Base-by-base conservation (phyloP, 495 filamentous ascomycete genomes). In the Aspergillus leporis region DNA sequence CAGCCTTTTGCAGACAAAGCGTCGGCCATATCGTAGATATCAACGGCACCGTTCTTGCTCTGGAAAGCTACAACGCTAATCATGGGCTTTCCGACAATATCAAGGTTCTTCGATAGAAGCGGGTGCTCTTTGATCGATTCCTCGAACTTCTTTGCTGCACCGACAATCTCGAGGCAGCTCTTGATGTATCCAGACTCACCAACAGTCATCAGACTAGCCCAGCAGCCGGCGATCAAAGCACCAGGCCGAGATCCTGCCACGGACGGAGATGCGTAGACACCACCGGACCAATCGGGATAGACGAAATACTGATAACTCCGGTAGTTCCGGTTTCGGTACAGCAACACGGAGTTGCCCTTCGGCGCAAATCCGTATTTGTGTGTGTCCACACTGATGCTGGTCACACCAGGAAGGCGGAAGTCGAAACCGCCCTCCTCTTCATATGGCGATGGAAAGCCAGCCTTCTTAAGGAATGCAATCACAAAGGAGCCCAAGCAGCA, bases 331-430 rank as follows among this genome's bases (percentile, higher is more conserved):
- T 83, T 90, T 66, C 95, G 91, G 79, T 98, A 98, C 54, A 99
- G 84, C 18, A 97, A 75, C 9, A 92, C 93, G 28, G 87, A 91
- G 79, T 94, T 98, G 55, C 94, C 94, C 75, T 98, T 98, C 22
- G 94, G 94, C 0, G 94, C 95, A 73, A 99, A 99, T 23, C 94
- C 94, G 71, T 99, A 98, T 73, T 98, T 98, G 78, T 98, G 94
- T 30, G 94, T 99, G 70, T 99, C 94, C 68, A 93, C 96, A 64
- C 84, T 89, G 72, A 99, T 97, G 68, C 86, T 90, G 5, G 95
- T 97, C 55, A 99, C 95, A 68, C 94, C 94, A 55, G 89, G 89
- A 56, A 94, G 84, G 34, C 87, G 85, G 85, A 99, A 99, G 74
- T 99, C 95, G 69, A 97, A 98, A 16, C 84, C 87, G 60, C 86